Evolutionary conservation across 2,329 filamentous ascomycete genomes (phyloP), one percentile per base, ranked within the genome.

Genomic region (Nigrospora sphaerica): DNA sequence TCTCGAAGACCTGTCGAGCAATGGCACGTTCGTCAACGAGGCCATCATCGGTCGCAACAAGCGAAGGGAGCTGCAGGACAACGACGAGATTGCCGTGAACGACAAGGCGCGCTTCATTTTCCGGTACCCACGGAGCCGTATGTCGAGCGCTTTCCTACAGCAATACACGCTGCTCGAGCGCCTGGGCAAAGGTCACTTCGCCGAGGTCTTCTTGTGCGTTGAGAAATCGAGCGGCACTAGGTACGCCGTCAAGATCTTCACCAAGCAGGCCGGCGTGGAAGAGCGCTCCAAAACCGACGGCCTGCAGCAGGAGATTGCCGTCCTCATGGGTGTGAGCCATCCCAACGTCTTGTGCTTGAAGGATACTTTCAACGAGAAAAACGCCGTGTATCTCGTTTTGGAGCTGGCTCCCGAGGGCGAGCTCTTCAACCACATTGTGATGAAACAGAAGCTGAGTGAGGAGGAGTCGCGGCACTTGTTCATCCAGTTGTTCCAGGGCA

Each of bases 271-370:
- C 3, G 87, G 86, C n/a, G 77, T 84, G 49, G 89, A 91, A 36
- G 90, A 96, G 54, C 81, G 80, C 52, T 86, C 88, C 16, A 92
- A 91, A 65, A 83, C 85, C 6, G 89, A 95, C 49, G 85, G 88
- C 3, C 68, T 97, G 39, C 89, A 96, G 62, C 91, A 97, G 64
- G 95, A 98, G 64, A 95, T 98, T 62, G 92, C 88, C 18, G 88
- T 98, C 14, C 71, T 98, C 50, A 97, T 95, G 90, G 83, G 90
- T n/a, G 89, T 98, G 50, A 95, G 87, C 62, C 93, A 98, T 64
- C 88, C 90, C 4, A 93, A 95, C 54, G 78, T 98, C 45, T 74
- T 98, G 13, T 96, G 91, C 62, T 73, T 98, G 46, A 96, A 95
- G 65, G 91, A 95, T 54, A 95, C 90, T 0, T 98, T 95, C 62